Conservation (phyloP, 495 filamentous ascomycete species). For the Penicillium parvum region DNA sequence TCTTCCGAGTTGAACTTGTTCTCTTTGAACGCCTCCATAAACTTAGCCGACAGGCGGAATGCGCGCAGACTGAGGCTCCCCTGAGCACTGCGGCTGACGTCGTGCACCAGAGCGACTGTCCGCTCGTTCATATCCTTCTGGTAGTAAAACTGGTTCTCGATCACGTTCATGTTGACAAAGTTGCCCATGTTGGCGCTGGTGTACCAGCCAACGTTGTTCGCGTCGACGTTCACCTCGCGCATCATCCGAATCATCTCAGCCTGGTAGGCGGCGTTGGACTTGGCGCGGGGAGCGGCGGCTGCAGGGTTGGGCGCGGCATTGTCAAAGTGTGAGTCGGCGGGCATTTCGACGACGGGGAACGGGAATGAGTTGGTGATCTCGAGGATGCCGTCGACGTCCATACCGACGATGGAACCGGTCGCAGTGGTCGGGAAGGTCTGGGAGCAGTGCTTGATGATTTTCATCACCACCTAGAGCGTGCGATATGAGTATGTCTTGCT, state of each 20-base stretch:
- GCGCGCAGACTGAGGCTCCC: constrained; percentile 86
- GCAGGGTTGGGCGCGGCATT: constrained; percentile 70
- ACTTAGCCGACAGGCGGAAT: constrained; percentile 80
- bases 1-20: constrained; percentile 93
- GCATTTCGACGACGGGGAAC: constrained; percentile 81
- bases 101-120: constrained; percentile 92
- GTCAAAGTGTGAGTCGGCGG: constrained; percentile 75
- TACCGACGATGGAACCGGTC: constrained; percentile 85
- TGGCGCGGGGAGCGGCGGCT: constrained; percentile 83
- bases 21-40: constrained; percentile 93
- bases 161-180: constrained; percentile 88
- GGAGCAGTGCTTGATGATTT: constrained; percentile 90
- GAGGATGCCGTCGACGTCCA: constrained; percentile 79
- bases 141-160: constrained; percentile 97
- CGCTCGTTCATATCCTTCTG: constrained; percentile 89
- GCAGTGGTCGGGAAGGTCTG: constrained; percentile 82
- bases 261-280: constrained; percentile 84
- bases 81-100: constrained; percentile 88
- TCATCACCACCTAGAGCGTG: constrained; percentile 76
- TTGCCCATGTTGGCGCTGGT: constrained; percentile 98
- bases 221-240: constrained; percentile 95
- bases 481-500: constrained; percentile 27
- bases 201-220: constrained; percentile 98
- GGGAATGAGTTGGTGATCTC: constrained; percentile 94
- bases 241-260: constrained; percentile 96